phyloP scores from a whole-genome alignment of 768 basidiomycete genomes.

The Mycena floridula region DNA sequence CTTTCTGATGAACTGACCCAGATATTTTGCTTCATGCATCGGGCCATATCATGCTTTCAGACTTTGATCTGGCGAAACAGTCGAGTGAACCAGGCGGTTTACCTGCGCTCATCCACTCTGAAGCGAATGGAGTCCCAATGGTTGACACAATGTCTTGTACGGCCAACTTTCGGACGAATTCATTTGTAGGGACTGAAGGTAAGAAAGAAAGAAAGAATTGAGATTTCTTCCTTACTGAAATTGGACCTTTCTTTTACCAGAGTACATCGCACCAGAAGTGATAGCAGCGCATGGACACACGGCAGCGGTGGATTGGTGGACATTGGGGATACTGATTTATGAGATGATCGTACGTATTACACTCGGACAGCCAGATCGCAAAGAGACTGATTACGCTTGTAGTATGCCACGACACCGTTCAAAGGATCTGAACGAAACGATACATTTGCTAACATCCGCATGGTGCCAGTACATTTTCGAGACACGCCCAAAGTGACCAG shows the following conservation, averaged over 20 bases:
- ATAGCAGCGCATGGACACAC: slow-evolving; percentile 96
- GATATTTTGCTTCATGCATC: slow-evolving; percentile 97
- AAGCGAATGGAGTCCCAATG: slow-evolving; percentile 67
- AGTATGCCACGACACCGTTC: slow-evolving; percentile 99
- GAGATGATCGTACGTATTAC: slow-evolving; percentile 90
- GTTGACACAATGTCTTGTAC: slow-evolving; percentile 98
- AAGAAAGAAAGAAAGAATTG: too few species aligned
- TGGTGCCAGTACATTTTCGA: slow-evolving; percentile 79
- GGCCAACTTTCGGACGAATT: slow-evolving; percentile 96
- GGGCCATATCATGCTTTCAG: slow-evolving; percentile 98
- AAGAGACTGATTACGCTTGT: slow-evolving; percentile 15
- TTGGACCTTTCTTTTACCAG: slow-evolving; percentile 45
- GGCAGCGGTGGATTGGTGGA: slow-evolving; percentile 99
- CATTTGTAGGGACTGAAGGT: slow-evolving; percentile 99
- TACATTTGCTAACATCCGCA: slow-evolving; percentile 94
- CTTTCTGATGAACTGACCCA: slow-evolving; percentile 23
- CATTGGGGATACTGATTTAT: slow-evolving; percentile 94
- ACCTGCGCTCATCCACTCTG: slow-evolving; percentile 84
- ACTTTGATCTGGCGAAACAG: slow-evolving; percentile 98
- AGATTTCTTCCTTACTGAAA: slow-evolving; percentile 6
- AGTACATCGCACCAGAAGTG: slow-evolving; percentile 99
- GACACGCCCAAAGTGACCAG: slow-evolving; percentile 82
- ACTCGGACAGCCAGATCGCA: slow-evolving; percentile 3
- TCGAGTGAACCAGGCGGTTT: slow-evolving; percentile 80
- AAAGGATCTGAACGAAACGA: slow-evolving; percentile 93